Evolutionary conservation across 345 rosid species (phyloP), one percentile per base, ranked within the genome.

Genomic region (Murraya paniculata): DNA sequence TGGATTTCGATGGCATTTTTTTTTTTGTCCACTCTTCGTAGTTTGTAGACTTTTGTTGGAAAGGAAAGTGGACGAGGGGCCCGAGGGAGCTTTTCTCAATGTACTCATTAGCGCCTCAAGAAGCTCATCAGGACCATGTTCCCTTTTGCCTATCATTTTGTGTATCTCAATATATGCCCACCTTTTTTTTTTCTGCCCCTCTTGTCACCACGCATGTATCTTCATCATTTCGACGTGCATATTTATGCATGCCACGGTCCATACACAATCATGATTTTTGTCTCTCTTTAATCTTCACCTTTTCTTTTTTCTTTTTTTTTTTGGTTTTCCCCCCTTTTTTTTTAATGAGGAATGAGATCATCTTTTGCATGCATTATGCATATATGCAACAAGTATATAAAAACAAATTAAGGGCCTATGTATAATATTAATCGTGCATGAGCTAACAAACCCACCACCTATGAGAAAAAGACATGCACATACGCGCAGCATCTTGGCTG

Each of bases 141-240:
- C 77, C 25, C 62, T 33, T n/a, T 35, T 53, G 28, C 69, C 19
- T 39, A 64, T 64, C 16, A 75, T 75, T 65, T n/a, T 33, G 70
- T 75, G 78, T 75, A 53, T 39, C 77, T 59, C 67, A n/a, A 38
- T 60, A 61, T 45, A 45, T 45, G 50, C 50, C 18, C 18, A 3
- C 50, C 13, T 45, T 9, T 13, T 45, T 45, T 45, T 13, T 3
- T 41, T 6, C 35, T 48, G 48, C 1, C 57, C 18, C 9, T n/a
- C 39, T 64, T 48, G 14, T 25, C 24, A 16, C 30, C 67, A 64
- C 50, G 16, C 50, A 45, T 45, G 13, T 45, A 11, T 70, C 1
- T n/a, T 65, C 64, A 75, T 75, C 78, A 75, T 75, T 64, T 64
- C 33, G 30, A 75, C n/a, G 33, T 74, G 31, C 59, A 28, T 14